These are phyloP conservation scores for Meira miltonrushii DNA, from an alignment of 1,284 basidiomycete species.

Conservation along the genomic window DNA sequence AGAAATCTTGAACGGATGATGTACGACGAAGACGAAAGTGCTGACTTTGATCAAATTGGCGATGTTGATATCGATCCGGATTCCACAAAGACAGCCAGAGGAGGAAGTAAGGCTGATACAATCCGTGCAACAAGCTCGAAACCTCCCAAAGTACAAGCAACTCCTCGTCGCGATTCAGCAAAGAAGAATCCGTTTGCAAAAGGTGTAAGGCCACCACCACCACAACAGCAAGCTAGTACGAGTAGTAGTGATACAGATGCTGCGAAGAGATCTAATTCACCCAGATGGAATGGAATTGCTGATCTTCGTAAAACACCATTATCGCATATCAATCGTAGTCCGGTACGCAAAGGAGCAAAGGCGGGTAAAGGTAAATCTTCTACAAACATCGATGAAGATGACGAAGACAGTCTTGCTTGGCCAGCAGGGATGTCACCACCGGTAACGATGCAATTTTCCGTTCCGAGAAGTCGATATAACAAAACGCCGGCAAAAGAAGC, in stretches of 20 bases:
- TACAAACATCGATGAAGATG: constrained; percentile 20
- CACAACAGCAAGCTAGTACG: constrained; percentile 16
- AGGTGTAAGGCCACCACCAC: not conserved
- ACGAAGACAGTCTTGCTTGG: constrained; percentile 51
- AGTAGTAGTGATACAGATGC: constrained; percentile 3
- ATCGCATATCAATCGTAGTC: constrained; percentile 19
- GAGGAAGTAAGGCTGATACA: too few relatives aligned
- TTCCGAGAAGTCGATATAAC: constrained; percentile 64
- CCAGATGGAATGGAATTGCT: constrained; percentile 67
- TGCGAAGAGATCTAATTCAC: constrained; percentile 41
- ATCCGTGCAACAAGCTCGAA: not conserved
- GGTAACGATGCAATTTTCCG: constrained; percentile 72
- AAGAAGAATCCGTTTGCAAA: constrained; percentile 39
- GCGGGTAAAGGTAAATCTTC: constrained; percentile 7
- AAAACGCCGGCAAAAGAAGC: constrained; percentile 56
- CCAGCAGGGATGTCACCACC: constrained; percentile 75
- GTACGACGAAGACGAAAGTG: too few relatives aligned
- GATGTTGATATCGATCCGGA: not conserved
- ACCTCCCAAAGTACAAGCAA: constrained; percentile 24
- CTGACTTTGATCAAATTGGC: not conserved
- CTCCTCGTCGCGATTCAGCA: constrained; percentile 25
- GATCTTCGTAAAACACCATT: constrained; percentile 65
- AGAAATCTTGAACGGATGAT: not conserved
- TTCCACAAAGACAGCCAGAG: not conserved
- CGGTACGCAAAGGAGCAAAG: constrained; percentile 34